These are phyloP conservation scores for Fusarium coffeatum DNA, from an alignment of 2,329 filamentous ascomycete species.

Conservation along the genomic window DNA sequence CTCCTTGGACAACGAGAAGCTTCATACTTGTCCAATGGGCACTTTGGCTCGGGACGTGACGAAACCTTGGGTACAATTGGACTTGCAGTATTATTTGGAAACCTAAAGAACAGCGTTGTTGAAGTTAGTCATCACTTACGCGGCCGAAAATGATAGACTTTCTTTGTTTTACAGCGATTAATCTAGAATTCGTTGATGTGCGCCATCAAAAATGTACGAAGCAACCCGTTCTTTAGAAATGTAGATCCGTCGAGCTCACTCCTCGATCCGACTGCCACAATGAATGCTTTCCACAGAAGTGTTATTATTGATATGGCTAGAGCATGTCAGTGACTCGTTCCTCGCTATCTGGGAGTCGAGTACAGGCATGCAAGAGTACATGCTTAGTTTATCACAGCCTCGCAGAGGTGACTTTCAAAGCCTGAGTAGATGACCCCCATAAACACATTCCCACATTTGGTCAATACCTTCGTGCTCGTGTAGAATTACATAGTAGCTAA, in stretches of 20 bases:
- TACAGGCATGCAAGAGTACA: background rate
- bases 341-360: background rate
- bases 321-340: background rate
- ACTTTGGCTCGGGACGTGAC: slow-evolving; percentile 8
- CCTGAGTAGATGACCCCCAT: slow-evolving; percentile 7
- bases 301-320: background rate
- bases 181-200: background rate
- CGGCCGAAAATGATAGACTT: slow-evolving; percentile 24
- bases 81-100: slow-evolving; percentile 1
- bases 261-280: background rate
- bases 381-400: background rate
- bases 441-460: slow-evolving; percentile 20
- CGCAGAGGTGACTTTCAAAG: background rate
- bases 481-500: slow-evolving; percentile 24
- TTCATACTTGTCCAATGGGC: slow-evolving; percentile 8
- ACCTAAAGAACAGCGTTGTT: slow-evolving; percentile 2
- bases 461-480: slow-evolving; percentile 6
- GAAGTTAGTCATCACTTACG: background rate
- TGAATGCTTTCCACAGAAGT: background rate
- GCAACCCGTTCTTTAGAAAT: background rate
- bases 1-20: slow-evolving; percentile 27
- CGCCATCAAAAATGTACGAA: background rate
- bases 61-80: background rate
- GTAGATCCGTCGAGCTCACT: background rate
- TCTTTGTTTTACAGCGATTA: background rate